Evolutionary conservation across 768 basidiomycete species (phyloP), one percentile per base, ranked within the genome.

Genomic region (Termitomyces sp.): DNA sequence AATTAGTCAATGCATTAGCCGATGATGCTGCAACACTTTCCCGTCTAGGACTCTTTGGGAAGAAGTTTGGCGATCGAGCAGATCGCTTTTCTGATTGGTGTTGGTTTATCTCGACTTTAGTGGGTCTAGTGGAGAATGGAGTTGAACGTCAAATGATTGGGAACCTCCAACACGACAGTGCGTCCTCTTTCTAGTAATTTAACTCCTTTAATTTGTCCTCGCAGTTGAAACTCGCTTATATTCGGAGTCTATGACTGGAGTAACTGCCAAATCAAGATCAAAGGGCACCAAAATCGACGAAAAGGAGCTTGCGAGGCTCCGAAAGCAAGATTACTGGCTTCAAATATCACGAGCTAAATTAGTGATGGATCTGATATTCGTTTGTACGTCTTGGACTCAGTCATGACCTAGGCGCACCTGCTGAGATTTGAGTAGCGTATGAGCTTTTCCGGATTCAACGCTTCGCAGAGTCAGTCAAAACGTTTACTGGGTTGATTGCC

Each of bases 21-120:
- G 91, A 94, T 64, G 92, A 94, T 71, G 68, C 90, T n/a, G 79
- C 81, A 46, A 91, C 90, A n/a, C 82, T 86, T 63, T 84, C 87
- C 12, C 77, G 76, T 58, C 71, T 93, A 29, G 92, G 91, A 1
- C 71, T 94, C 10, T 62, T 93, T 4, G 83, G 87, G 5, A 80
- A 82, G 62, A 78, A 75, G 49, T 71, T 80, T 1, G 92, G 92
- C 17, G 78, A 82, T 49, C 81, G 84, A 35, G 92, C 90, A 3
- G 90, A 76, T 35, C 81, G 83, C 11, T 84, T 92, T 65, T 84
- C 91, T 2, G 84, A 93, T 69, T 92, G 89, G 88, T 92, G 91
- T 67, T 94, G 91, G 92, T 79, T 94, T 60, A 73, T 89, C 29
- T 77, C 86, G 16, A 94, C 90, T 0, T 74, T 93, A 31, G 90